Evolutionary conservation across 75 land plant genomes (phyloP).

Genomic region (Larix kaempferi): DNA sequence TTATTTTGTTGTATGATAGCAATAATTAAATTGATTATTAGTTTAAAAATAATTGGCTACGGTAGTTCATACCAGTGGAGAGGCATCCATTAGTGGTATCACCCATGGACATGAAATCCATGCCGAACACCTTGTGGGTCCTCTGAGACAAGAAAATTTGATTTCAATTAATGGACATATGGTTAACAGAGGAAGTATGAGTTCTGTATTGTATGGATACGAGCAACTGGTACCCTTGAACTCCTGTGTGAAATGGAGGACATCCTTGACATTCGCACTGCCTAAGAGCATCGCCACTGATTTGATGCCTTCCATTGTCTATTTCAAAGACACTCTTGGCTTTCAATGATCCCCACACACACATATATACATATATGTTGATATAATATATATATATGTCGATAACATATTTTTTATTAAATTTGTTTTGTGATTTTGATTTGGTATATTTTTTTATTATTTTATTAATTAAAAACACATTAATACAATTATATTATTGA

Average conservation of each 20-base stretch:
- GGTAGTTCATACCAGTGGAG: conserved; percentile 50
- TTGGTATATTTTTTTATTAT: too few relatives aligned
- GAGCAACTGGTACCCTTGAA: conserved; percentile 16
- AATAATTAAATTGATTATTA: too few relatives aligned
- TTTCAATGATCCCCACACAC: too few relatives aligned
- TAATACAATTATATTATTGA: too few relatives aligned
- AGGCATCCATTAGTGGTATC: conserved; percentile 82
- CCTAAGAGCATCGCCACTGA: conserved; percentile 59
- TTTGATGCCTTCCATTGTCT: conserved; percentile 27
- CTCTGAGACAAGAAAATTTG: neutral
- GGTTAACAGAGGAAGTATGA: neutral
- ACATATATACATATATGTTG: too few relatives aligned
- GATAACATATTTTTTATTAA: too few relatives aligned
- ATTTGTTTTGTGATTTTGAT: too few relatives aligned
- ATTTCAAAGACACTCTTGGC: neutral
- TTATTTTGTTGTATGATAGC: too few relatives aligned
- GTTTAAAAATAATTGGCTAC: too few relatives aligned
- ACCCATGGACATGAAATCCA: conserved; percentile 82
- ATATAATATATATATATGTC: too few relatives aligned
- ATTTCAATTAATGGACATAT: too few relatives aligned
- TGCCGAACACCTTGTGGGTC: conserved; percentile 58
- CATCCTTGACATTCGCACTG: conserved; percentile 31
- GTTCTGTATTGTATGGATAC: neutral
- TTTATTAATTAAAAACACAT: too few relatives aligned
- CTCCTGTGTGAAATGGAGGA: conserved; percentile 42